Percentiles rank a stretch among this genome's conserved stretches.
These are phyloP conservation scores for Mycosphaerella arachidis DNA, from an alignment of 2,329 filamentous ascomycete species.

Conservation along the genomic window DNA sequence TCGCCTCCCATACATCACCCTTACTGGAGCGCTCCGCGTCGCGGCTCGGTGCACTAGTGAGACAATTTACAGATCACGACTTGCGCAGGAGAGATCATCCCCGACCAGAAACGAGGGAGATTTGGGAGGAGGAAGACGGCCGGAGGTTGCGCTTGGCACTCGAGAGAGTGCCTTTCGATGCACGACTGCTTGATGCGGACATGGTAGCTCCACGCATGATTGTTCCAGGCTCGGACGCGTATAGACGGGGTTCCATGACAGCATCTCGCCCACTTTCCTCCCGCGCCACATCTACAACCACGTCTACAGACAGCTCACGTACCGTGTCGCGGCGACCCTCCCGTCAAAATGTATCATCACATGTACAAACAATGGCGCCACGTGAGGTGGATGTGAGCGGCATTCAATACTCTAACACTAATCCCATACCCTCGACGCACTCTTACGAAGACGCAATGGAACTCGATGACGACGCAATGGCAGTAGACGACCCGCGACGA, in stretches of 20 bases:
- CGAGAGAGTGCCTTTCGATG: slow-evolving; percentile 16
- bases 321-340: background rate
- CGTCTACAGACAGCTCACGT: background rate
- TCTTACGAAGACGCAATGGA: slow-evolving; percentile 8
- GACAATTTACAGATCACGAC: background rate
- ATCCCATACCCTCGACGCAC: background rate
- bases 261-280: background rate
- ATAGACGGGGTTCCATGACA: background rate
- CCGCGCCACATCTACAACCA: background rate
- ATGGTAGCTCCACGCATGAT: background rate
- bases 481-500: slow-evolving; percentile 27
- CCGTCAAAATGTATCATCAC: background rate
- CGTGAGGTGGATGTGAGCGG: background rate
- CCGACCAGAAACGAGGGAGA: slow-evolving; percentile 18
- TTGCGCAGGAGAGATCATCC: slow-evolving; percentile 9
- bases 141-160: slow-evolving; percentile 23
- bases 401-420: background rate
- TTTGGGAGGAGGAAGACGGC: slow-evolving; percentile 23
- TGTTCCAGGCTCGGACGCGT: background rate
- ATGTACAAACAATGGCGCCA: background rate
- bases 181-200: slow-evolving; percentile 8
- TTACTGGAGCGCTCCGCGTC: background rate
- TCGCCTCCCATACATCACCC: background rate
- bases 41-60: background rate
- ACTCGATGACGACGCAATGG: slow-evolving; percentile 24